phyloP scores from a whole-genome alignment of 1,139 yeast genomes.

The Candida buenavistaensis region DNA sequence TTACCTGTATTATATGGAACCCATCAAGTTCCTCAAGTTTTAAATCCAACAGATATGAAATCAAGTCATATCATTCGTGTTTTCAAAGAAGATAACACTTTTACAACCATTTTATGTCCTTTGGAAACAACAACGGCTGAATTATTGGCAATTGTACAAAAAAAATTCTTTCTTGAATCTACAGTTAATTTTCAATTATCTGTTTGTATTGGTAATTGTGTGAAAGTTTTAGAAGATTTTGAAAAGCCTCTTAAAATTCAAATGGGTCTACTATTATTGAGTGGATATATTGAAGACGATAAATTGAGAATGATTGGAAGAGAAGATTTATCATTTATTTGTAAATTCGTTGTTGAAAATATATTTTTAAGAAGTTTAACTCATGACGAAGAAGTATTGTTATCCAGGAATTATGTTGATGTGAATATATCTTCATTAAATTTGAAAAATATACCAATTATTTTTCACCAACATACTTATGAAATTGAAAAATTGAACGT shows the following conservation, averaged over 20 bases:
- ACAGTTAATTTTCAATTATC: conserved; percentile 75
- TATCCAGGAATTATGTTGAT: conserved; percentile 67
- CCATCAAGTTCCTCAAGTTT: conserved; percentile 26
- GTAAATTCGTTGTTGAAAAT: conserved; percentile 79
- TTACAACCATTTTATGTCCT: conserved; percentile 76
- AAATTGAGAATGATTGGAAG: conserved; percentile 78
- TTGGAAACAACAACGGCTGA: conserved; percentile 78
- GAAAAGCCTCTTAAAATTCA: conserved; percentile 82
- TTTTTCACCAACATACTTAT: conserved; percentile 76
- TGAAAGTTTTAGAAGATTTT: conserved; percentile 68
- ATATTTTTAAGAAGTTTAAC: conserved; percentile 69
- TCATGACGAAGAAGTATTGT: conserved; percentile 62
- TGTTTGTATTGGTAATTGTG: conserved; percentile 76
- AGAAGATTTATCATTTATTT: conserved; percentile 82
- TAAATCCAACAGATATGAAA: conserved; percentile 17
- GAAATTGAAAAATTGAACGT: conserved; percentile 83
- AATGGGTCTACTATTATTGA: conserved; percentile 65
- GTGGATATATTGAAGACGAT: conserved; percentile 81
- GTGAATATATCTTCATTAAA: conserved; percentile 76
- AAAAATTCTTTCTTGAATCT: conserved; percentile 74
- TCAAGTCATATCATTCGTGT: conserved; percentile 62
- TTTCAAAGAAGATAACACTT: conserved; percentile 78
- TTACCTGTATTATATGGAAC: conserved; percentile 41
- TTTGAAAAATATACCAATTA: conserved; percentile 80
- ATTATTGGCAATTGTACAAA: conserved; percentile 63